Evolutionary conservation across 306 rosid genomes (phyloP).

Genomic region (Gastrolobium villosum): DNA sequence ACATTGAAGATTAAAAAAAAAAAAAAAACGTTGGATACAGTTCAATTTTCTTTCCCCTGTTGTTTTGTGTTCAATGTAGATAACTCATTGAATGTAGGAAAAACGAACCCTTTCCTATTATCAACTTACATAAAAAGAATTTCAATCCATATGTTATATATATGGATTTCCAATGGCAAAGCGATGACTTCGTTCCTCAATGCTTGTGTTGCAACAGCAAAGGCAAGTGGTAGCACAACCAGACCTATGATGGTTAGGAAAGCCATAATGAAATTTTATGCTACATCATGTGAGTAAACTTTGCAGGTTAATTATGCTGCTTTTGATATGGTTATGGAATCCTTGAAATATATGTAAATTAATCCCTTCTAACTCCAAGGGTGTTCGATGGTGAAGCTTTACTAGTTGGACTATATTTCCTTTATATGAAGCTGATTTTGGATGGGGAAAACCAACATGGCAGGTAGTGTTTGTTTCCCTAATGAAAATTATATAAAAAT

Average conservation of each 20-base stretch:
- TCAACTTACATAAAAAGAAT: no score
- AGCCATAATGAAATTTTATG: not conserved
- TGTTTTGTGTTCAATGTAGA: no score
- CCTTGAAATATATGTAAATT: not conserved
- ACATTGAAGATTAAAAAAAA: no score
- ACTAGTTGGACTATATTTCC: constrained; percentile 32
- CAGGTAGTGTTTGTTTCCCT: constrained; percentile 35
- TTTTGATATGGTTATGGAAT: not conserved
- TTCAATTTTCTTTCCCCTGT: no score
- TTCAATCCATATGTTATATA: no score
- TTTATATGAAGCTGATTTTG: constrained; percentile 53
- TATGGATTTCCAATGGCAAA: not conserved
- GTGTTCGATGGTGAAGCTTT: not conserved
- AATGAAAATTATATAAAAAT: constrained; percentile 31
- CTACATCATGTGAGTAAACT: not conserved
- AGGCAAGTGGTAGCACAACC: not conserved
- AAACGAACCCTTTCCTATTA: no score
- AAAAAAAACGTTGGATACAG: no score
- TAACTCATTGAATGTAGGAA: no score
- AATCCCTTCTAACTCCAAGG: not conserved
- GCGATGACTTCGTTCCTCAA: not conserved
- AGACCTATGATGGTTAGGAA: no score
- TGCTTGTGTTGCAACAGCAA: not conserved
- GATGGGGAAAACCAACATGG: constrained; percentile 63
- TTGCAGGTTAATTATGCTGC: not conserved